Conservation (phyloP, 495 filamentous ascomycete genomes). For the Penicillium herquei region DNA sequence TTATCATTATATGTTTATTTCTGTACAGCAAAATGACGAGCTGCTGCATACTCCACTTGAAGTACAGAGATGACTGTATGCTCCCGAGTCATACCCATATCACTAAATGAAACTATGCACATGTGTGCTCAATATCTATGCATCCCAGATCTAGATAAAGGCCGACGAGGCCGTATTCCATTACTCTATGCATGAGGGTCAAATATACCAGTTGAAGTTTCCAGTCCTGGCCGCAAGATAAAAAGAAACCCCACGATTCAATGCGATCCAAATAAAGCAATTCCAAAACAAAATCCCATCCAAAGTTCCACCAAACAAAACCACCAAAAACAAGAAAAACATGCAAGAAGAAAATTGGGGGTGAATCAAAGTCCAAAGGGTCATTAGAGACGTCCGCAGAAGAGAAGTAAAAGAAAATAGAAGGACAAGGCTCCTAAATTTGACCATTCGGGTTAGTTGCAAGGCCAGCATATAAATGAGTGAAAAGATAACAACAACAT, state of each 20-base stretch:
- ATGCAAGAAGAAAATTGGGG: constrained; percentile 3
- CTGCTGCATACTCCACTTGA: too few species aligned
- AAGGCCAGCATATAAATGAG: not conserved
- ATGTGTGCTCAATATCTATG: not conserved
- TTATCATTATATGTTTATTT: too few species aligned
- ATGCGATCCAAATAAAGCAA: constrained; percentile 12
- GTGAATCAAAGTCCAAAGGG: not conserved
- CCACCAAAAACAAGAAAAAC: constrained; percentile 7
- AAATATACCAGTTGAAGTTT: too few species aligned
- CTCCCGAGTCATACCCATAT: too few species aligned
- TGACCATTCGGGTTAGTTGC: not conserved
- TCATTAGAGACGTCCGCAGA: not conserved
- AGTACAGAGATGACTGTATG: too few species aligned
- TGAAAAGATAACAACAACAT: not conserved
- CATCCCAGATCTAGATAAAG: too few species aligned
- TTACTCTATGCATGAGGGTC: constrained; percentile 26
- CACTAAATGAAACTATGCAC: not conserved
- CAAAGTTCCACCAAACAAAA: constrained; percentile 14
- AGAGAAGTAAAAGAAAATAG: too few species aligned
- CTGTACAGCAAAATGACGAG: too few species aligned
- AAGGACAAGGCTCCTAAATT: not conserved
- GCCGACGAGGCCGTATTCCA: constrained; percentile 7
- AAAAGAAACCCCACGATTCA: constrained; percentile 19
- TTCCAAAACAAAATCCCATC: not conserved
- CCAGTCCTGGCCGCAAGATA: constrained; percentile 8